Evolutionary conservation across 2,329 filamentous ascomycete species (phyloP), one percentile per base, ranked within the genome.

Genomic region (Chaetomiaceae sp.): DNA sequence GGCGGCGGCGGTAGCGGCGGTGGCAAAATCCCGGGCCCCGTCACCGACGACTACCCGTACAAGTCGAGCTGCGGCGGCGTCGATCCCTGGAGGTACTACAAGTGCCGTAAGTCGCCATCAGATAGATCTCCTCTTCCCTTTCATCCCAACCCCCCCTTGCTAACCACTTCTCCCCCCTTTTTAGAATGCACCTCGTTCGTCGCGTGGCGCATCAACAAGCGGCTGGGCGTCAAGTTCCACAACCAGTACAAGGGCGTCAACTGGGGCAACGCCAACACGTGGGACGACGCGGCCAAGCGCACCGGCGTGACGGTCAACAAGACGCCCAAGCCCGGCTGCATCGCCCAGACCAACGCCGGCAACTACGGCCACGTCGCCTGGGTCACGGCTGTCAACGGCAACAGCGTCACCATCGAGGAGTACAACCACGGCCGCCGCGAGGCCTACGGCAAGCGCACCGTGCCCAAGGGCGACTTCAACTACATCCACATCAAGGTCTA

Each of bases 31-130:
- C 57, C 57, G 2, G 57, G 57, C 48, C 57, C 54, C n/a, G 23
- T 51, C 21, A 48, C 20, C n/a, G 21, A 58, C 37, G 57, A 58
- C 51, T 58, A 58, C 46, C 57, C 57, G 10, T 58, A 58, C 48
- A 56, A 56, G 47, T 27, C 14, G 13, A 40, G 18, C 18, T 58
- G 54, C 49, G 45, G 48, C 23, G 44, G 41, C 9, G 45, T 40
- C 11, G 57, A 58, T 48, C 34, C 41, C 13, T 58, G 57, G 57
- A 49, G 36, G 5, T 58, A 55, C 54, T 58, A 38, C 49, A 47
- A 48, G 48, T 58, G 57, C 51, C 51, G 49, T 51, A 48, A 20
- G 50, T 52, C 4, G 4, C 9, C 8, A 9, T 27, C 10, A 14
- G 13, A 8, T 2, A 14, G 25, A 27, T 5, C 27, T 20, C 16